These are phyloP conservation scores for Oryza glaberrima DNA, from an alignment of 176 grass and related monocot genomes.

Conservation along the genomic window DNA sequence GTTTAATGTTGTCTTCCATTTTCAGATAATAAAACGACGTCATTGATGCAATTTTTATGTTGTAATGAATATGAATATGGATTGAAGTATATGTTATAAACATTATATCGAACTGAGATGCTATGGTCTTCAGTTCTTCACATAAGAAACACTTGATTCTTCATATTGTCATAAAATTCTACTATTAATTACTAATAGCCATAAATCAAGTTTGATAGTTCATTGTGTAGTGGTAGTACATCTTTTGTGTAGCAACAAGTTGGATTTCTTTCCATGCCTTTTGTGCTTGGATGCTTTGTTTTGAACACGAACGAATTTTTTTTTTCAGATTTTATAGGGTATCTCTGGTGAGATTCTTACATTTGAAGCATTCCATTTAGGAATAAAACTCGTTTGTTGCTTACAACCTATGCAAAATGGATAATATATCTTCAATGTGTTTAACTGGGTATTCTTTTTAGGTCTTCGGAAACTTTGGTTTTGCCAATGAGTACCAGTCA, in stretches of 20 bases:
- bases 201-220: not conserved
- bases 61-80: not conserved
- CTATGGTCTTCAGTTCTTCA: not conserved
- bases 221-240: not conserved
- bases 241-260: not conserved
- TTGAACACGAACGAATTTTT: not conserved
- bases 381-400: not conserved
- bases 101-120: not conserved
- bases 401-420: not conserved
- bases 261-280: not conserved
- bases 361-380: not conserved
- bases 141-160: not conserved
- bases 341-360: not conserved
- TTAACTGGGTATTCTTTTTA: conserved; percentile 45
- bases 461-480: conserved; percentile 66
- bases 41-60: conserved; percentile 6
- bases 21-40: not conserved
- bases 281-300: not conserved
- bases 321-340: not conserved
- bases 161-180: not conserved
- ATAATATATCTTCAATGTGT: not conserved
- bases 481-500: conserved; percentile 86
- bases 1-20: not conserved
- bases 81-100: not conserved
- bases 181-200: not conserved